Conservation (phyloP, 805 yeast species). For the Starmerella stellata region DNA sequence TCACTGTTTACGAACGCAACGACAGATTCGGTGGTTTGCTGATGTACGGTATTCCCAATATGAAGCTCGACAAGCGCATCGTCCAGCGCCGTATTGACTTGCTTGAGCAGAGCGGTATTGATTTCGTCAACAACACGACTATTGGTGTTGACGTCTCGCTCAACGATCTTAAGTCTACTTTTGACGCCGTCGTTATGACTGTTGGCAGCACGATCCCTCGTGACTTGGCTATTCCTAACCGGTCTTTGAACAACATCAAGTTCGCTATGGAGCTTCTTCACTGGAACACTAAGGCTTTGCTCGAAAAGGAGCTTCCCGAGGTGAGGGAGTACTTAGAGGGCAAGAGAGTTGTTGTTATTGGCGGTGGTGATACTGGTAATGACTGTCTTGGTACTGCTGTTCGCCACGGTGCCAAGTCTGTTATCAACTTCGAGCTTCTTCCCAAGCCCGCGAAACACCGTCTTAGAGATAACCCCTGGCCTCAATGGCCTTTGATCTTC, state of each 20-base stretch:
- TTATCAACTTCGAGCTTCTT: slow-evolving; percentile 78
- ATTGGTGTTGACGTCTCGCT: slow-evolving; percentile 70
- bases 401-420: slow-evolving; percentile 92
- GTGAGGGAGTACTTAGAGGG: slow-evolving; percentile 57
- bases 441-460: slow-evolving; percentile 80
- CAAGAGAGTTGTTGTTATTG: slow-evolving; percentile 86
- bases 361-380: slow-evolving; percentile 99
- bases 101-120: slow-evolving; percentile 76
- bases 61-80: slow-evolving; percentile 86
- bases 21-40: slow-evolving; percentile 93
- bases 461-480: slow-evolving; percentile 97
- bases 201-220: slow-evolving; percentile 95
- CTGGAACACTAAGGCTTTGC: slow-evolving; percentile 74
- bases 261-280: slow-evolving; percentile 86
- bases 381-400: slow-evolving; percentile 96
- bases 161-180: slow-evolving; percentile 41
- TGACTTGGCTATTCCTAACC: slow-evolving; percentile 85
- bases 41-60: slow-evolving; percentile 98
- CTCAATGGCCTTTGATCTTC: slow-evolving; percentile 98
- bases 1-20: slow-evolving; percentile 80
- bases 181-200: slow-evolving; percentile 77
- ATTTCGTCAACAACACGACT: slow-evolving; percentile 56
- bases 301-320: slow-evolving; percentile 61
- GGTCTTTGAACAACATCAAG: slow-evolving; percentile 74
- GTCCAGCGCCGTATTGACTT: slow-evolving; percentile 87